Base-by-base conservation (phyloP, 306 rosid species). In the barrel medic (Medicago truncatula) region DNA sequence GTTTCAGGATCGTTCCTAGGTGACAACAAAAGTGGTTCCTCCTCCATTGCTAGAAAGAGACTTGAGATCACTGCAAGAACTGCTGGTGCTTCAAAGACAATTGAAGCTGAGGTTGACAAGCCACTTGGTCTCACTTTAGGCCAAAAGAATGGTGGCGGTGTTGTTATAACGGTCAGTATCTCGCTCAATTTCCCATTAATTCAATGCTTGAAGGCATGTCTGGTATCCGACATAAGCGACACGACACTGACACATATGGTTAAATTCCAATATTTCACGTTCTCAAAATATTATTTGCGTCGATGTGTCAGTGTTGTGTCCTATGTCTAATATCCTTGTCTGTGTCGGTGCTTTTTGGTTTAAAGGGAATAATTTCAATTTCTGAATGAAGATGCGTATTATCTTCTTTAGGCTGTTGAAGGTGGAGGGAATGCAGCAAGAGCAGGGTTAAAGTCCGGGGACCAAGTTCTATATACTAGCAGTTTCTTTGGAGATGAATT, bases 401-500 rank as follows among this genome's bases (percentile, higher is more conserved):
- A 44, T 82, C 11, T 23, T 80, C 21, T 43, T 50, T 81, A 95
- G 99, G 99, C 89, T 14, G 93, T 95, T 44, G 98, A 95, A 0
- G 96, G 92, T 58, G 98, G 99, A 70, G 99, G 99, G 23, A 95
- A 95, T 87, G 99, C 99, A 41, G 97, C 99, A 54, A 90, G 43
- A 87, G 89, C 99, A 77, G 99, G 99, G 77, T 81, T 95, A 14
- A 92, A 92, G 78, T 18, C 85, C 59, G 99, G 98, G 59, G 99
- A 95, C 43, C 99, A 95, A 74, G 99, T 95, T 5, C 81, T 95
- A 11, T 95, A 95, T 75, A 95, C 98, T 6, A 95, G 99, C 86
- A 92, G 99, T 83, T 92, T 95, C 90, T 95, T 95, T 76, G 99
- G 99, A 39, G 99, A 95, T 87, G 99, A 95, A 80, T 83, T 95